Base-by-base conservation (phyloP, 192 early-diverging fungal genomes). In the Chytriomyces sp. region DNA sequence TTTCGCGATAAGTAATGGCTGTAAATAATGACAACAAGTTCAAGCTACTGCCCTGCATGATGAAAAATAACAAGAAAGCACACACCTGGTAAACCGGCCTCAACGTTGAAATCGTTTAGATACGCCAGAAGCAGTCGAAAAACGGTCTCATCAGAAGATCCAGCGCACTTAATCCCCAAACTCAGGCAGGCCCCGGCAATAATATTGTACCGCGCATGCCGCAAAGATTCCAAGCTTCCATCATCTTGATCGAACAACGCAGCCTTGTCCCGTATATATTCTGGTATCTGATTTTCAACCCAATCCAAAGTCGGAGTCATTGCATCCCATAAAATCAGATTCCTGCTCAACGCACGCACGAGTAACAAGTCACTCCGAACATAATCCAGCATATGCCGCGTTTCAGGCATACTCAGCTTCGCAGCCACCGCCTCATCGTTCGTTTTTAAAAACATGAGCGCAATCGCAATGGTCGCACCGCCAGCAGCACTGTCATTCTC, bases 381-480 rank as follows among this genome's bases (percentile, higher is more conserved):
- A 26, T 87, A 88, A n/a, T 93, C 89, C 28, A 98, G 76, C 24
- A 90, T 77, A 26, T 80, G 83, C 3, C 53, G 48, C 0, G 90
- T 88, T 44, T 80, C 77, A 6, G 94, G 93, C 1, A 94, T 69
- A 26, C 76, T 76, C 43, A 98, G 82, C 16, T 87, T 87, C 5
- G 87, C 77, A 0, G 95, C 94, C 0, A 94, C 84, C 18, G 80
- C 69, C 6, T 59, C 44, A 71, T 95, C 91, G 78, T 92, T 89
- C 18, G 94, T 92, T 50, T 92, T 94, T 48, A 98, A 82, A 73
- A 91, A 96, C 78, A 93, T 91, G 23, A 98, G 82, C 0, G 91
- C 94, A 18, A 98, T 79, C 0, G 96, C 96, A 28, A 96, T 88
- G 8, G 90, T 89, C 0, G 93, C 89, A n/a, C 91, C 90, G 13